These are phyloP conservation scores for Talaromyces nanjingensis DNA, from an alignment of 495 filamentous ascomycete species.

Conservation along the genomic window DNA sequence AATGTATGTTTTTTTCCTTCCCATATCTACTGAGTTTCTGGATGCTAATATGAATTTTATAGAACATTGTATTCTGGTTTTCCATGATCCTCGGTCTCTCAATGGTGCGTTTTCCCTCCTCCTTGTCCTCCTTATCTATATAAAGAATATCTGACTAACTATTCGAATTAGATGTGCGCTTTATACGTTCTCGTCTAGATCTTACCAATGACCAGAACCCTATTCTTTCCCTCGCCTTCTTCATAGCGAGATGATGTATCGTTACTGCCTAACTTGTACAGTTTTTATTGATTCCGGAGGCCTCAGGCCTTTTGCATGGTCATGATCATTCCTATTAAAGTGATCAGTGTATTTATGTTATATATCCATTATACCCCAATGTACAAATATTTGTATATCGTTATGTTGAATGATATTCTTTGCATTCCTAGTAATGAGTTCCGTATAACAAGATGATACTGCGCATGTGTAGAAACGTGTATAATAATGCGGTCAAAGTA, in stretches of 20 bases:
- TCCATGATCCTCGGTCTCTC: slow-evolving; percentile 89
- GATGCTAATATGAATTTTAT: not conserved
- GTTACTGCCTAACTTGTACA: not conserved
- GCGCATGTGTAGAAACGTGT: not conserved
- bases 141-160: not conserved
- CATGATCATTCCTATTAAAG: not conserved
- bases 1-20: slow-evolving; percentile 45
- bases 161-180: slow-evolving; percentile 43
- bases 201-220: not conserved
- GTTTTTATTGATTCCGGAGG: not conserved
- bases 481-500: not conserved
- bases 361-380: not conserved
- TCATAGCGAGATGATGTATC: not conserved
- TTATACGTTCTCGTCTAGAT: slow-evolving; percentile 48
- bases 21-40: no score
- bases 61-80: slow-evolving; percentile 90
- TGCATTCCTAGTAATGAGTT: not conserved
- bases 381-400: not conserved
- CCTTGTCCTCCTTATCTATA: not conserved
- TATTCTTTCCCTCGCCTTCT: not conserved
- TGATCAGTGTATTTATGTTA: not conserved
- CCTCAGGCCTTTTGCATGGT: not conserved
- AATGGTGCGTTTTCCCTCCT: slow-evolving; percentile 52
- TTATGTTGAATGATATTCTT: not conserved
- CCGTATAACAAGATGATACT: not conserved